Conservation (phyloP, 345 rosid species). For the Lagerstroemia speciosa region DNA sequence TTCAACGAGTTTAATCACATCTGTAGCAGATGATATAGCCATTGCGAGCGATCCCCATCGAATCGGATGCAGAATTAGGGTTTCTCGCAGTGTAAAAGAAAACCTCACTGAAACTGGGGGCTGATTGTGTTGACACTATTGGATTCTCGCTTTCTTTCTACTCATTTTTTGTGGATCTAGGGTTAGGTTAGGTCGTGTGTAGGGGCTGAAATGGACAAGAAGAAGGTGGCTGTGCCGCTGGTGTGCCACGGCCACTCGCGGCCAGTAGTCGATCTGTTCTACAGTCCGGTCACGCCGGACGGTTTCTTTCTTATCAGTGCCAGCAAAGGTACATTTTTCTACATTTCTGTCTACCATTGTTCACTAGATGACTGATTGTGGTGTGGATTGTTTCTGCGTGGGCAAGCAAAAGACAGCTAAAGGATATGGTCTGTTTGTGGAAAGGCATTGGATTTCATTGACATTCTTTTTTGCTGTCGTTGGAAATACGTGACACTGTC, state of each 20-base stretch:
- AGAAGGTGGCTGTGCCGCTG: constrained; percentile 42
- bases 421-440: background rate
- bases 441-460: background rate
- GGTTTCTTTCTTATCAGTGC: constrained; percentile 64
- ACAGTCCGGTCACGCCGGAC: constrained; percentile 55
- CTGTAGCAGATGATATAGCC: too few relatives aligned
- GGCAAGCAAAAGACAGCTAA: background rate
- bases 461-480: background rate
- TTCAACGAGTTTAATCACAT: too few relatives aligned
- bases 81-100: too few relatives aligned
- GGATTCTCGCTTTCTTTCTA: too few relatives aligned
- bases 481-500: background rate
- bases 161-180: background rate
- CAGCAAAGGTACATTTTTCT: constrained; percentile 36
- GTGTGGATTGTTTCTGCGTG: background rate
- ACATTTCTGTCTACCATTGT: background rate
- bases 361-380: background rate
- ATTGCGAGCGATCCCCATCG: too few relatives aligned
- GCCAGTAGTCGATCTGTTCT: constrained; percentile 56
- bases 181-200: background rate
- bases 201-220: constrained; percentile 39
- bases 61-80: too few relatives aligned
- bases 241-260: constrained; percentile 66
- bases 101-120: too few relatives aligned
- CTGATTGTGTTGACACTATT: too few relatives aligned